A percentile compares a stretch with the other conserved stretches of the same genome.
Conservation (phyloP, 2,329 filamentous ascomycete species). For the Moelleriella libera region DNA sequence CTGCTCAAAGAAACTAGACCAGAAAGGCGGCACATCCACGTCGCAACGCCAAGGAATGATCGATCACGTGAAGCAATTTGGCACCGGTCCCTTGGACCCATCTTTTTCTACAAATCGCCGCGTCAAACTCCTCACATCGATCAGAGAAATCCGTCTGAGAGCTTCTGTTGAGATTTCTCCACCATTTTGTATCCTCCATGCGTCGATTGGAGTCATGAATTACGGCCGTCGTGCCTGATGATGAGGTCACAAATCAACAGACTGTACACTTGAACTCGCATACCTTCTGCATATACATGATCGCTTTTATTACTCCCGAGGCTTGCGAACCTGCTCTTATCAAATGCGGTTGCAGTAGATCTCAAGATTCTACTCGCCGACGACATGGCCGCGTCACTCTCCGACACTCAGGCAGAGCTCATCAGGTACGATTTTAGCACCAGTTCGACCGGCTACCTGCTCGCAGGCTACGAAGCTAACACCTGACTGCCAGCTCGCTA, state of each 20-base stretch:
- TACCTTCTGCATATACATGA: background rate
- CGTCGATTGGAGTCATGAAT: too few relatives aligned
- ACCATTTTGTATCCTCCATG: too few relatives aligned
- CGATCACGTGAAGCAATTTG: too few relatives aligned
- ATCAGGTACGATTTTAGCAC: slow-evolving; percentile 30
- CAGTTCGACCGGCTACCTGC: background rate
- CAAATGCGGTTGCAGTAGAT: slow-evolving; percentile 6
- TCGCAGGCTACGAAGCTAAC: slow-evolving; percentile 4
- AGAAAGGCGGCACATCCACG: too few relatives aligned
- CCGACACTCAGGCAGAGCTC: slow-evolving; percentile 41
- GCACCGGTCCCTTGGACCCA: too few relatives aligned
- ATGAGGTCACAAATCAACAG: background rate
- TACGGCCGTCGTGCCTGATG: too few relatives aligned
- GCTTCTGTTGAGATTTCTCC: too few relatives aligned
- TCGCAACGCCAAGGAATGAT: too few relatives aligned
- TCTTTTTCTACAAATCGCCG: too few relatives aligned
- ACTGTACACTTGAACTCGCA: background rate
- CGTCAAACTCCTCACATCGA: too few relatives aligned
- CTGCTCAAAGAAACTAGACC: too few relatives aligned
- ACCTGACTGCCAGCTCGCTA: slow-evolving; percentile 44
- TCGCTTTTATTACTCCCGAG: background rate
- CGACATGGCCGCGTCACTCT: slow-evolving; percentile 23
- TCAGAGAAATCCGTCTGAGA: too few relatives aligned
- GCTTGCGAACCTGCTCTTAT: background rate
- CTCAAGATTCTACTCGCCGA: slow-evolving; percentile 5